Evolutionary conservation across 1,284 basidiomycete species (phyloP), one percentile per base, ranked within the genome.

Genomic region (Peniophora sp.): DNA sequence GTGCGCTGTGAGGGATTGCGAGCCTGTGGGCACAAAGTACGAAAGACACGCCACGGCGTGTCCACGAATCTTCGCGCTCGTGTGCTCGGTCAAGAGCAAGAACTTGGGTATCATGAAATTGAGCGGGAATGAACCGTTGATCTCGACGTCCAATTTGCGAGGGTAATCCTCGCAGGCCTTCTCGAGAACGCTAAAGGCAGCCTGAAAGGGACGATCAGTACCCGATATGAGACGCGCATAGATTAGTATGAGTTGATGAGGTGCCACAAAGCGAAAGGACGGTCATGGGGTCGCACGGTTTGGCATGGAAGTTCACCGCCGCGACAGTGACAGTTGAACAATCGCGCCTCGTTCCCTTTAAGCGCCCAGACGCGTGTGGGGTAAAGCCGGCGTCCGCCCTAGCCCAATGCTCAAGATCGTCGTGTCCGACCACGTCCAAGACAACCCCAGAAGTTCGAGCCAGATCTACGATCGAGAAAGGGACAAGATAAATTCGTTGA

Each of bases 131-230:
- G 83, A 82, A 47, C 92, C 93, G 57, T 81, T 84, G 63, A 98
- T 89, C 55, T 93, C 87, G 58, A 97, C 83, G 67, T 98, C 96
- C 66, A 99, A 80, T 69, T 96, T 94, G 55, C 90, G 83, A 3
- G 96, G 94, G 58, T 95, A 96, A 65, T 99, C 97, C 70, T 98
- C 93, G 68, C 93, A 96, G 51, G 97, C 87, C 68, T 97, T 97
- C 65, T 95, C 89, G 49, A 99, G 78, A 6, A 94, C 89, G 64
- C 91, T 90, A 72, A 98, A 97, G 14, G 94, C 92, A 47, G 92
- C 92, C 92, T 97, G 60, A 53, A 51, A 35, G 45, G 55, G 48
- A 52, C 5, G 38, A 41, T 41, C 16, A 41, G 38, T 16, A 41
- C 19, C 27, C 12, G 5, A 32, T 32, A 32, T 32, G 27, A 32